phyloP scores from a whole-genome alignment of 306 rosid species.

The Lagenaria siceraria region DNA sequence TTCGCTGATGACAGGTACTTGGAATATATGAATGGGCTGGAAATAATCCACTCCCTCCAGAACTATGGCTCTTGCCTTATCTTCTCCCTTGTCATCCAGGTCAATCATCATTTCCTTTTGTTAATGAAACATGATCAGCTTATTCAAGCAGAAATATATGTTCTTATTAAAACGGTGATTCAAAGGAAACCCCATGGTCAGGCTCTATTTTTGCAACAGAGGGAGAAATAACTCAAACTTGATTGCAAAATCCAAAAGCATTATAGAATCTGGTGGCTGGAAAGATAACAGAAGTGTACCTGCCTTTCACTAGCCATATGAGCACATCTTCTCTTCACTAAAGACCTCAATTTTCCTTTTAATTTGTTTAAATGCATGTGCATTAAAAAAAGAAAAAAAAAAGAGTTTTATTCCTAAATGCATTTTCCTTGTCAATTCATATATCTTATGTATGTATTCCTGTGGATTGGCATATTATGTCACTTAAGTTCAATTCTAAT shows the following conservation, averaged over 20 bases:
- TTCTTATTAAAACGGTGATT: neutral
- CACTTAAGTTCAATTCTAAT: neutral
- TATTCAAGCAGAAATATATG: neutral
- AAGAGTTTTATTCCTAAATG: neutral
- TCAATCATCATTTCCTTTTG: neutral
- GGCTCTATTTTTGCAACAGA: neutral
- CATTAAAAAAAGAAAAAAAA: neutral
- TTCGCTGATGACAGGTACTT: constrained; percentile 14
- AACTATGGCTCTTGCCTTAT: constrained; percentile 25
- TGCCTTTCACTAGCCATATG: neutral
- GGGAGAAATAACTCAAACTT: neutral
- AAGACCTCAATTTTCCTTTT: neutral
- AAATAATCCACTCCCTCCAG: constrained; percentile 31
- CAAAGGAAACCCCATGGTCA: neutral
- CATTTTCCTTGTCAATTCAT: neutral
- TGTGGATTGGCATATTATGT: neutral
- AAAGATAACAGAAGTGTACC: neutral
- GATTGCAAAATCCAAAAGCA: neutral
- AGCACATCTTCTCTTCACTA: neutral
- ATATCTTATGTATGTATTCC: neutral
- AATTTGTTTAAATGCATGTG: neutral
- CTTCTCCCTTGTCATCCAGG: constrained; percentile 21
- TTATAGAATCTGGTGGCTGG: neutral
- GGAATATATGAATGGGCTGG: constrained; percentile 28
- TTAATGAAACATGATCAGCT: neutral